Evolutionary conservation across 352 stramenopile species (phyloP).

Genomic region (Thalassiosira livingstoniorum): DNA sequence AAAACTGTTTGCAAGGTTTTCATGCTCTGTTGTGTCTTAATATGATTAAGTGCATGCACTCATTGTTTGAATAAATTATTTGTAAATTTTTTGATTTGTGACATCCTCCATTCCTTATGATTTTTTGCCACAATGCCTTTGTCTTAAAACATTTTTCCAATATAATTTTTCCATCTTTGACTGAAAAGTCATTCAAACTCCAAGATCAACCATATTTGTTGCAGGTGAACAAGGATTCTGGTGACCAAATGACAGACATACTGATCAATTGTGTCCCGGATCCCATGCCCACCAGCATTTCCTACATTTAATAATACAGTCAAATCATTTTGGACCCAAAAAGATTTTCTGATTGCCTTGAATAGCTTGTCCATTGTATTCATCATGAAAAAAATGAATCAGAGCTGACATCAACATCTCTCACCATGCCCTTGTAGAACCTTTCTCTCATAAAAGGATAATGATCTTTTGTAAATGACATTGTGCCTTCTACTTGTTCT

Average conservation of each 20-base stretch:
- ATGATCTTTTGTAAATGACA: conserved; percentile 7
- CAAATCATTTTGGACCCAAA: too few relatives aligned
- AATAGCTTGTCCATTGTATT: too few relatives aligned
- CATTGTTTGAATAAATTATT: conserved; percentile 21
- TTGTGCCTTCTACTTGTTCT: background rate
- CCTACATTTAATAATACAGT: too few relatives aligned
- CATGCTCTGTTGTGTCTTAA: too few relatives aligned
- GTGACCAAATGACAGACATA: too few relatives aligned
- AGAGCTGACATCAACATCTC: conserved; percentile 35
- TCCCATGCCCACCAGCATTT: too few relatives aligned
- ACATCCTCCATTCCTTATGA: background rate
- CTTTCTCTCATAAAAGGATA: background rate
- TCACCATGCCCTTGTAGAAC: background rate
- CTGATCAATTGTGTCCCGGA: too few relatives aligned
- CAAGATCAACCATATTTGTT: conserved; percentile 50
- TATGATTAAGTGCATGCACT: conserved; percentile 21
- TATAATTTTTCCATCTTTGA: conserved; percentile 10
- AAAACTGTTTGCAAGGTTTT: too few relatives aligned
- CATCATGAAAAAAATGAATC: too few relatives aligned
- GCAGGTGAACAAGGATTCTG: conserved; percentile 36
- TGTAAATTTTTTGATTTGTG: conserved; percentile 3
- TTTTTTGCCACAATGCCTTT: background rate
- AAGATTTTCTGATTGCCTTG: too few relatives aligned
- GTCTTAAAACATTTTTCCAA: background rate
- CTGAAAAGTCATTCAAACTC: conserved; percentile 43